These are phyloP conservation scores for Tetradesmus lagerheimii DNA, from an alignment of 139 green algal species.

Conservation along the genomic window DNA sequence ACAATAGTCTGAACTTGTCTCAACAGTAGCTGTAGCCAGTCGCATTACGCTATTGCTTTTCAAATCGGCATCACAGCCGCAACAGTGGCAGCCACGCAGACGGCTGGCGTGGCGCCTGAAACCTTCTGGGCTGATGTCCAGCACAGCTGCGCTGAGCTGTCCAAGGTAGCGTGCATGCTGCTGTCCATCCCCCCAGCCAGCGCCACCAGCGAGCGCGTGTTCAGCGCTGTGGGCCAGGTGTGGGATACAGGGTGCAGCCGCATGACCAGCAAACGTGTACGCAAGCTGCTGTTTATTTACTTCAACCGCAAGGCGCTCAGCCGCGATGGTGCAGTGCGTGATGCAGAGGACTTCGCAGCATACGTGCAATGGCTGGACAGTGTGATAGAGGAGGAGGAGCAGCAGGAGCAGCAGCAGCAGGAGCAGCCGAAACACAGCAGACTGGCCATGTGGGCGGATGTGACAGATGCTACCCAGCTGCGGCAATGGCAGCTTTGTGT, in stretches of 20 bases:
- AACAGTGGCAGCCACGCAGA: background rate
- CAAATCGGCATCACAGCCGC: background rate
- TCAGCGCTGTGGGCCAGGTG: background rate
- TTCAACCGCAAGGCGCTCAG: constrained; percentile 1
- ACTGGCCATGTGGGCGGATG: too few relatives aligned
- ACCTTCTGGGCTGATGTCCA: background rate
- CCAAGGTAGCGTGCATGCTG: background rate
- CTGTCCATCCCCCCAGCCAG: background rate
- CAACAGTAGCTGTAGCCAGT: too few relatives aligned
- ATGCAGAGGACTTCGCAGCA: constrained; percentile 15
- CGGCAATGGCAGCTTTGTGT: too few relatives aligned
- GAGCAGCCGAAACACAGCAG: too few relatives aligned
- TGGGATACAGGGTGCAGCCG: background rate
- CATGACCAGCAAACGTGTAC: background rate
- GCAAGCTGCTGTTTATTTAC: constrained; percentile 22
- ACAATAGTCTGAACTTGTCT: too few relatives aligned
- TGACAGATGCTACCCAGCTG: too few relatives aligned
- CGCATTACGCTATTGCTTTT: too few relatives aligned
- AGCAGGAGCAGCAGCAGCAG: too few relatives aligned
- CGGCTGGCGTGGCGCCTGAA: background rate
- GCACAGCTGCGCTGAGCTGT: background rate
- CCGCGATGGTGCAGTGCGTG: background rate
- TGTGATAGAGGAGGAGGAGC: background rate
- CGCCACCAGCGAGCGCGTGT: constrained; percentile 11
- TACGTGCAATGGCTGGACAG: constrained; percentile 1